Evolutionary conservation across 495 filamentous ascomycete species (phyloP).

Genomic region (Xanthoparmelia taractica): DNA sequence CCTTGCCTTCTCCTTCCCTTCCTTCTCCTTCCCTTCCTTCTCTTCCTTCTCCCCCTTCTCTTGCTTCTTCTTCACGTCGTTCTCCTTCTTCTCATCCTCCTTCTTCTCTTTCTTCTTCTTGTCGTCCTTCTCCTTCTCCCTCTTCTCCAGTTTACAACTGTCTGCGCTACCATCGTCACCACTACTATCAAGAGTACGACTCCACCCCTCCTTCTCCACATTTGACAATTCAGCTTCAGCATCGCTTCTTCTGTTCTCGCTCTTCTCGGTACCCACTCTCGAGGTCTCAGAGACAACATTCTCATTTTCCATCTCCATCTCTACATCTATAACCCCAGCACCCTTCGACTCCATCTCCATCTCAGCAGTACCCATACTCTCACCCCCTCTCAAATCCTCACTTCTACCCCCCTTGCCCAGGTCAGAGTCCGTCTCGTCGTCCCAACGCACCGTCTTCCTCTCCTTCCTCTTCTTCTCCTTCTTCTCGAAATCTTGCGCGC

Average conservation of each 20-base stretch:
- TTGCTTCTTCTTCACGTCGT: not conserved
- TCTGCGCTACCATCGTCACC: too few relatives aligned
- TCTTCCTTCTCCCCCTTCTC: not conserved
- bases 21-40: not conserved
- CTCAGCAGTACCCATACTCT: not conserved
- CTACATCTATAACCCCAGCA: not conserved
- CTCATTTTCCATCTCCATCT: not conserved
- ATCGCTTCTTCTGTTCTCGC: too few relatives aligned
- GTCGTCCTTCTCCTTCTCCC: not conserved
- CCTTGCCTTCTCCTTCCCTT: not conserved
- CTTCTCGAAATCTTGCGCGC: not conserved
- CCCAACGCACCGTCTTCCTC: not conserved
- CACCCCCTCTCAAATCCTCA: not conserved
- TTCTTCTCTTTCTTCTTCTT: not conserved
- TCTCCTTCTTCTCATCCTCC: not conserved
- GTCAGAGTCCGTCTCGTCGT: not conserved
- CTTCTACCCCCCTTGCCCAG: not conserved
- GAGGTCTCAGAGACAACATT: too few relatives aligned
- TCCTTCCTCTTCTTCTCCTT: not conserved
- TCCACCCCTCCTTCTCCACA: too few relatives aligned
- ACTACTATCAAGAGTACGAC: too few relatives aligned
- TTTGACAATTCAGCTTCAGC: too few relatives aligned
- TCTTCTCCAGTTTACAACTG: not conserved
- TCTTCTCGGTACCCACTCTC: too few relatives aligned
- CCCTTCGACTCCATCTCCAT: not conserved